phyloP scores from a whole-genome alignment of 23 red algal genomes.

The Gracilaria gracilis region DNA sequence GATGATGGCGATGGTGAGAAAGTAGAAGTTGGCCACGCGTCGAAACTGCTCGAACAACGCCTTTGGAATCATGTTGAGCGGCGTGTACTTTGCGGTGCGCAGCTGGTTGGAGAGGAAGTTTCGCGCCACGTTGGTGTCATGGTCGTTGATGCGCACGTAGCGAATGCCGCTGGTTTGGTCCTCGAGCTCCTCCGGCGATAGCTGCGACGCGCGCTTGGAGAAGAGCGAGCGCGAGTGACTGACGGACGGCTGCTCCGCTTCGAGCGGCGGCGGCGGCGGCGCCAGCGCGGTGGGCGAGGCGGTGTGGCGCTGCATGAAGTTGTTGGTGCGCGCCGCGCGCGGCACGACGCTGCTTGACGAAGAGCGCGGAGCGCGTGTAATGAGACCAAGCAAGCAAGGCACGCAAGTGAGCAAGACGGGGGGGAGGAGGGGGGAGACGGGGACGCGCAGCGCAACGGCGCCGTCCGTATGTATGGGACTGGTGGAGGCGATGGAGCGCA shows the following conservation, averaged over 20 bases:
- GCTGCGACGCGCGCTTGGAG: constrained; percentile 19
- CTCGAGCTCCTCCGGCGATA: neutral
- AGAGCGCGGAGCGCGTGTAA: neutral
- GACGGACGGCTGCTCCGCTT: constrained; percentile 6
- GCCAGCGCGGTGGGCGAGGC: too few species aligned
- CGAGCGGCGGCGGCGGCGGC: neutral
- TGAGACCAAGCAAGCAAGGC: too few species aligned
- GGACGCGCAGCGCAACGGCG: too few species aligned
- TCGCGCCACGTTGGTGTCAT: constrained; percentile 37
- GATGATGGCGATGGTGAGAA: constrained; percentile 82
- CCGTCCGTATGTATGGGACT: too few species aligned
- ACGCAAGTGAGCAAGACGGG: neutral
- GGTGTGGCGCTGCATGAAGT: neutral
- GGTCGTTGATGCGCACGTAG: constrained; percentile 70
- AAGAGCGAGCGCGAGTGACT: constrained; percentile 57
- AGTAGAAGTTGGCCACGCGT: constrained; percentile 88
- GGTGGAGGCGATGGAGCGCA: too few species aligned
- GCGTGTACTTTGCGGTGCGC: constrained; percentile 82
- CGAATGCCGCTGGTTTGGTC: constrained; percentile 49
- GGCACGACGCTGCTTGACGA: too few species aligned
- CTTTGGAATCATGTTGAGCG: constrained; percentile 89
- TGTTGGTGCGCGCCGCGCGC: too few species aligned
- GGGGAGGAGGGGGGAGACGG: too few species aligned
- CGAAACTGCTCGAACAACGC: constrained; percentile 93
- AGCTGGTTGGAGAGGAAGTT: constrained; percentile 77